A percentile compares a stretch with the other conserved stretches of the same genome.
These are phyloP conservation scores for Drechslera avenae DNA, from an alignment of 2,329 filamentous ascomycete genomes.

Conservation along the genomic window DNA sequence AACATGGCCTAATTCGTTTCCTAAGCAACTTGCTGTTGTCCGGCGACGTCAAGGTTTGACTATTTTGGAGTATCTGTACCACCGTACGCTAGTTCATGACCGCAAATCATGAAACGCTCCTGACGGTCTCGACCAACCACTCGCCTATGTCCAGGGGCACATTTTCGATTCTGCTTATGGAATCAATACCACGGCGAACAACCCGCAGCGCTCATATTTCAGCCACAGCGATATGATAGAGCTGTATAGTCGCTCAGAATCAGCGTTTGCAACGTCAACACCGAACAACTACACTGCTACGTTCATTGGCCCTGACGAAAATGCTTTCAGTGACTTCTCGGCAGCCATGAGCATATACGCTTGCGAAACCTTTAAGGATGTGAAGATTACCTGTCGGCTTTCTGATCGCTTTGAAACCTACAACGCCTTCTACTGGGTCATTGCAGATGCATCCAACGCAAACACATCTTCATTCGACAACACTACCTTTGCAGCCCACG, in stretches of 20 bases:
- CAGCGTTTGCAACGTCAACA: not conserved
- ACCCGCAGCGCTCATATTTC: not conserved
- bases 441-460: not conserved
- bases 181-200: not conserved
- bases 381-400: not conserved
- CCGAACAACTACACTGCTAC: not conserved
- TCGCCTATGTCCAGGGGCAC: not conserved
- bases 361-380: not conserved
- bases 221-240: not conserved
- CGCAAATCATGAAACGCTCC: not conserved
- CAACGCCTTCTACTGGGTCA: too few species aligned
- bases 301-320: not conserved
- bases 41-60: too few species aligned
- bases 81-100: too few species aligned
- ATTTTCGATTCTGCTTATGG: not conserved
- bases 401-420: too few species aligned
- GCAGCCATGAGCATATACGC: not conserved
- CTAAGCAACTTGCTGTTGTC: too few species aligned
- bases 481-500: not conserved
- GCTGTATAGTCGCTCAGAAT: constrained; percentile 1
- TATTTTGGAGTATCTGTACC: too few species aligned
- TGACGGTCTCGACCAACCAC: not conserved
- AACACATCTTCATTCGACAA: not conserved
- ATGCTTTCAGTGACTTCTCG: not conserved
- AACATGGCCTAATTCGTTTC: too few species aligned